Evolutionary conservation across 2,329 filamentous ascomycete species (phyloP).

Genomic region (Colletotrichum tofieldiae): DNA sequence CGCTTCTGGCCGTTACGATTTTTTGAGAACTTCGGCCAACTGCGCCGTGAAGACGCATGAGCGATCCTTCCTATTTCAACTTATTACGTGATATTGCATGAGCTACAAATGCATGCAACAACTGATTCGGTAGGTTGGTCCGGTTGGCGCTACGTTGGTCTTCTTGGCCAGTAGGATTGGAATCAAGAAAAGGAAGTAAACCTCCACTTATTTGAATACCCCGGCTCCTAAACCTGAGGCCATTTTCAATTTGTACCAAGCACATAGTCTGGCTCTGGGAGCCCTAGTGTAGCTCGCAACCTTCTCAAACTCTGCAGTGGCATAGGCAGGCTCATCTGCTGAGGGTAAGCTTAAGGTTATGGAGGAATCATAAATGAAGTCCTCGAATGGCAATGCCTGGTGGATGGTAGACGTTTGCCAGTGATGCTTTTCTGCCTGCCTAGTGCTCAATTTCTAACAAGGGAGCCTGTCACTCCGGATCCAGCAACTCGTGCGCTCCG

Average conservation of each 20-base stretch:
- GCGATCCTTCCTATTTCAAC: not conserved
- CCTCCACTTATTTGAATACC: not conserved
- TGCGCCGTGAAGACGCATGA: conserved; percentile 1
- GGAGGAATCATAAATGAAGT: not conserved
- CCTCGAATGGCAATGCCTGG: not conserved
- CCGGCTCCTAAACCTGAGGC: not conserved
- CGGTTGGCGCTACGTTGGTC: not conserved
- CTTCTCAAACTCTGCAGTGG: not conserved
- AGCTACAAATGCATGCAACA: not conserved
- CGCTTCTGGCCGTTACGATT: not conserved
- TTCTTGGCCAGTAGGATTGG: not conserved
- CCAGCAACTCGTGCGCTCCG: not conserved
- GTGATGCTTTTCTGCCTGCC: not conserved
- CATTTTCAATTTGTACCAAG: not conserved
- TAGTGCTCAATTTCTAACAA: not conserved
- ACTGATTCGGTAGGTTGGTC: conserved; percentile 1
- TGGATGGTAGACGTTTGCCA: not conserved
- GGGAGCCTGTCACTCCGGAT: not conserved
- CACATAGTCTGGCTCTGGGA: not conserved
- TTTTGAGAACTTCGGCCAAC: not conserved
- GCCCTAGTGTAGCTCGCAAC: not conserved
- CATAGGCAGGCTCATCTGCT: not conserved
- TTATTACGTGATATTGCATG: not conserved
- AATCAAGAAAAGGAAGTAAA: not conserved
- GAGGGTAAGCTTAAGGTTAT: not conserved